Evolutionary conservation across 2,329 filamentous ascomycete species (phyloP).

Genomic region (Orbilia blumenaviensis): DNA sequence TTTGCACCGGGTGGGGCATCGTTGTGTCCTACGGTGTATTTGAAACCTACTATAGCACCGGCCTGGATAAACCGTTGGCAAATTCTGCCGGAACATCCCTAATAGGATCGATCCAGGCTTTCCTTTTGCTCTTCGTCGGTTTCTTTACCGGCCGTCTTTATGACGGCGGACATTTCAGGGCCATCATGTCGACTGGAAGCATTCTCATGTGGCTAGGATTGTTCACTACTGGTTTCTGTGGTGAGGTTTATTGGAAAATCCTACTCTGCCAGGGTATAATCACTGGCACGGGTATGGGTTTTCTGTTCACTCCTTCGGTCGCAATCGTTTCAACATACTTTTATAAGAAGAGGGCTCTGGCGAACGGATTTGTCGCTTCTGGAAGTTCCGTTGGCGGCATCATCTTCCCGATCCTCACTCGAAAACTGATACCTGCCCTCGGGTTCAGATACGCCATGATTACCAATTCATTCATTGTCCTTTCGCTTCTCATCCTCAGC

Average conservation of each 20-base stretch:
- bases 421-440: slow-evolving; percentile 68
- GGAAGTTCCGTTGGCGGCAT: slow-evolving; percentile 72
- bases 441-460: slow-evolving; percentile 75
- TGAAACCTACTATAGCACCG: slow-evolving; percentile 65
- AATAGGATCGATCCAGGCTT: slow-evolving; percentile 67
- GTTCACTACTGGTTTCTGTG: slow-evolving; percentile 65
- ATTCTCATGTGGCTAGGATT: slow-evolving; percentile 64
- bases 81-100: slow-evolving; percentile 65
- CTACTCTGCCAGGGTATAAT: slow-evolving; percentile 66
- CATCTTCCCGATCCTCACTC: slow-evolving; percentile 70
- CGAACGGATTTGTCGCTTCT: slow-evolving; percentile 69
- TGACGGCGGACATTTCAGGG: slow-evolving; percentile 65
- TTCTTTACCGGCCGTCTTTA: slow-evolving; percentile 65
- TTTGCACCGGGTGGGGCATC: slow-evolving; percentile 64
- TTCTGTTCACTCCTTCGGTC: slow-evolving; percentile 67
- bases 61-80: slow-evolving; percentile 59
- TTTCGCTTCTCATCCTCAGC: slow-evolving; percentile 63
- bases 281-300: slow-evolving; percentile 67
- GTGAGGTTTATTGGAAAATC: slow-evolving; percentile 62
- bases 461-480: slow-evolving; percentile 65
- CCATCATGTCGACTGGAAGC: slow-evolving; percentile 62
- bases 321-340: slow-evolving; percentile 72
- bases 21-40: slow-evolving; percentile 69
- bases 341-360: slow-evolving; percentile 68
- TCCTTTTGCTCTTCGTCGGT: slow-evolving; percentile 65